Percentiles rank a stretch among this genome's conserved stretches.
Evolutionary conservation across 1,284 basidiomycete genomes (phyloP).

Genomic region (Ustilago lituana): DNA sequence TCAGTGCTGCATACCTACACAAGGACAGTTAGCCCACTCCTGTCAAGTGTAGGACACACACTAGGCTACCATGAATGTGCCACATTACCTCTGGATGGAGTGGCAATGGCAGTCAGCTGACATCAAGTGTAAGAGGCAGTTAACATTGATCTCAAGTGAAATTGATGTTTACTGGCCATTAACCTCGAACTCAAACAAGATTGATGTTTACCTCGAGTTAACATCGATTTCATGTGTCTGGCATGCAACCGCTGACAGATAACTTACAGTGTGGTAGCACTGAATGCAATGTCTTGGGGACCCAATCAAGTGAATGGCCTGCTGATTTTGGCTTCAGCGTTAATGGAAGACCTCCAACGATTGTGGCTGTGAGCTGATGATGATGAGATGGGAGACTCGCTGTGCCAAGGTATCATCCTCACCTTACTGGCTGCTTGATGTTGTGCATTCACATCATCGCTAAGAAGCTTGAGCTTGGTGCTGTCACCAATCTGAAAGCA

Average conservation of each 20-base stretch:
- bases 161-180: too few species aligned
- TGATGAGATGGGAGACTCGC: constrained; percentile 6
- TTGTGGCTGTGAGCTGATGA: constrained; percentile 1
- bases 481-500: constrained; percentile 17
- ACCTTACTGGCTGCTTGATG: constrained; percentile 28
- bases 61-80: too few species aligned
- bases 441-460: constrained; percentile 20
- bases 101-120: too few species aligned
- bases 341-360: constrained; percentile 3
- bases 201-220: neutral
- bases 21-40: too few species aligned
- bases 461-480: constrained; percentile 31
- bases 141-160: too few species aligned
- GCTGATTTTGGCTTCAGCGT: constrained; percentile 9
- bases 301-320: constrained; percentile 40
- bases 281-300: constrained; percentile 37
- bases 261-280: constrained; percentile 35
- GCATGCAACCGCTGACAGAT: neutral
- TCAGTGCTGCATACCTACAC: too few species aligned
- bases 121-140: too few species aligned
- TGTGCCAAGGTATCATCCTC: constrained; percentile 19
- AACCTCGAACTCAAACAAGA: too few species aligned
- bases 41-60: too few species aligned
- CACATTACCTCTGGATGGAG: too few species aligned
- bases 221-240: too few species aligned